These are phyloP conservation scores for Teunomyces panamensis DNA, from an alignment of 805 yeast species.

Conservation along the genomic window DNA sequence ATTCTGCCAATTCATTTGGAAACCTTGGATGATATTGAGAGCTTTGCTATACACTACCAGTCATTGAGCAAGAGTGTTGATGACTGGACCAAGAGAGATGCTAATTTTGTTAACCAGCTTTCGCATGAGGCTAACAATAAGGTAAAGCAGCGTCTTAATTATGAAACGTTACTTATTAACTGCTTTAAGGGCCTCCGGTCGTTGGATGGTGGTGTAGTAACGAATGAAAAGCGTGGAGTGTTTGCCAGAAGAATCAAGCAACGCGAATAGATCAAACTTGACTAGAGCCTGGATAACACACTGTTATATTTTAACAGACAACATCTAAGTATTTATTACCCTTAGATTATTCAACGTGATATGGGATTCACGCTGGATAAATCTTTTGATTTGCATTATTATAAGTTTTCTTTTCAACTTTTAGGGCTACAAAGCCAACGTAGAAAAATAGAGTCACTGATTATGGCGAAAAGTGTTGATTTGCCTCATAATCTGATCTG, in stretches of 20 bases:
- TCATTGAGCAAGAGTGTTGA: slow-evolving; percentile 35
- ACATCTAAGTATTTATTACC: too few relatives aligned
- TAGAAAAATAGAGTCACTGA: too few relatives aligned
- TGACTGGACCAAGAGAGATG: slow-evolving; percentile 42
- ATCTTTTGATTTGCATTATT: too few relatives aligned
- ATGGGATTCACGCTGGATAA: too few relatives aligned
- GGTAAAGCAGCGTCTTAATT: slow-evolving; percentile 25
- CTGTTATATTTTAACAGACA: too few relatives aligned
- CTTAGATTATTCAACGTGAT: too few relatives aligned
- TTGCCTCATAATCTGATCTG: background rate
- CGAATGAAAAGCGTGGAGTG: slow-evolving; percentile 10
- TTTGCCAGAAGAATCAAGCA: slow-evolving; percentile 3
- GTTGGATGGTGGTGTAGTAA: slow-evolving; percentile 35
- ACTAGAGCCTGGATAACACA: too few relatives aligned
- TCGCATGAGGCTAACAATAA: slow-evolving; percentile 15
- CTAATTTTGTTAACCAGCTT: slow-evolving; percentile 24
- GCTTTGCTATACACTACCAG: slow-evolving; percentile 46
- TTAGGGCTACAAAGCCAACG: too few relatives aligned
- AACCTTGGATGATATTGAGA: slow-evolving; percentile 50
- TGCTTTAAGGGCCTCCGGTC: slow-evolving; percentile 31
- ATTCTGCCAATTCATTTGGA: slow-evolving; percentile 42
- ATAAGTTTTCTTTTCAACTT: too few relatives aligned
- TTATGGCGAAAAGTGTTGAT: background rate
- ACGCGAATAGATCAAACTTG: background rate
- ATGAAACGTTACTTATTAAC: slow-evolving; percentile 34